Evolutionary conservation across 2,329 filamentous ascomycete species (phyloP).

Genomic region (Monosporascus sp.): DNA sequence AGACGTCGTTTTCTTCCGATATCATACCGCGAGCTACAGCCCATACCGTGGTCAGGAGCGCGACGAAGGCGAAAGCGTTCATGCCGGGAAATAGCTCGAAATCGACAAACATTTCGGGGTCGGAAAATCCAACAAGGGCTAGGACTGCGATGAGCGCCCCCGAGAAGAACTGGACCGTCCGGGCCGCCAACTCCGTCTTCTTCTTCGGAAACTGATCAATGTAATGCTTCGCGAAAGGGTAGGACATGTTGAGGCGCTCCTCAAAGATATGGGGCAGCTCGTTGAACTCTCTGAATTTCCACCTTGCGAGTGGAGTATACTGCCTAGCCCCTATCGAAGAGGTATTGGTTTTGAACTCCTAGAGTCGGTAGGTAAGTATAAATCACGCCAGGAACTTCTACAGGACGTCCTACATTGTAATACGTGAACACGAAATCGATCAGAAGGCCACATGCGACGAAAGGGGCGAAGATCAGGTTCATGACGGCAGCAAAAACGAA

Average conservation of each 20-base stretch:
- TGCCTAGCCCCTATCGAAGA: conserved; percentile 79
- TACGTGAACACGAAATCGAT: conserved; percentile 92
- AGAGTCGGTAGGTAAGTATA: conserved; percentile 10
- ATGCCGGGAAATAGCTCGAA: conserved; percentile 89
- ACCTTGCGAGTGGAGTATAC: conserved; percentile 90
- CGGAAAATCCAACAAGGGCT: conserved; percentile 76
- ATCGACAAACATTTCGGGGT: conserved; percentile 82
- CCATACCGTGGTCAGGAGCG: conserved; percentile 77
- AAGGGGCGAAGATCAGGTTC: conserved; percentile 80
- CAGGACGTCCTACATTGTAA: conserved; percentile 64
- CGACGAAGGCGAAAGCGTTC: conserved; percentile 86
- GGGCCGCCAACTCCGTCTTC: conserved; percentile 79
- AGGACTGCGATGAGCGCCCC: conserved; percentile 84
- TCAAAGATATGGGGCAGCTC: conserved; percentile 90
- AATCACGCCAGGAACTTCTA: not conserved
- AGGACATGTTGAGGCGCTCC: conserved; percentile 87
- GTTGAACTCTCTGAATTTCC: conserved; percentile 99
- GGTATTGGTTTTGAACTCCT: conserved; percentile 95
- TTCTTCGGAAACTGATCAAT: conserved; percentile 95
- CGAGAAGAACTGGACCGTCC: conserved; percentile 81
- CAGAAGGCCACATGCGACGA: conserved; percentile 79
- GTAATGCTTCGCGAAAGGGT: conserved; percentile 87
- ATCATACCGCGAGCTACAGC: conserved; percentile 76
- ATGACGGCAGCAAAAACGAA: conserved; percentile 80
- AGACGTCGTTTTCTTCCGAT: conserved; percentile 81